Evolutionary conservation across 2,329 filamentous ascomycete genomes (phyloP).

Genomic region (Stagonosporopsis cucurbitacearum): DNA sequence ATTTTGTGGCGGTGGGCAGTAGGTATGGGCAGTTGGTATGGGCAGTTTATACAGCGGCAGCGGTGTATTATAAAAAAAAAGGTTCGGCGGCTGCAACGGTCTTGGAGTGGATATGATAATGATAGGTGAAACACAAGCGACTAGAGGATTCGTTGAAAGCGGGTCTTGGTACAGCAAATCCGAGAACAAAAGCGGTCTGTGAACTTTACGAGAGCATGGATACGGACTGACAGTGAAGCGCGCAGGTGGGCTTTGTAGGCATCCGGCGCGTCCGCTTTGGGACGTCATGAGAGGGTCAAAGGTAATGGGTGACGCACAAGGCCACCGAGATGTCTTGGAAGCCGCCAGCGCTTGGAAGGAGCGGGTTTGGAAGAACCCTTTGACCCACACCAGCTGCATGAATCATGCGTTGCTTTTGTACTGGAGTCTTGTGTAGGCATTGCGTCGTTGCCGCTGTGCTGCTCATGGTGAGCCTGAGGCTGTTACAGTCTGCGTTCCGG

Average conservation of each 20-base stretch:
- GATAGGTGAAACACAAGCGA: slow-evolving; percentile 21
- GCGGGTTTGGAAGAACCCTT: slow-evolving; percentile 7
- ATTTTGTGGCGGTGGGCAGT: not conserved
- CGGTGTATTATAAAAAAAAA: slow-evolving; percentile 1
- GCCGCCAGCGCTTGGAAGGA: slow-evolving; percentile 23
- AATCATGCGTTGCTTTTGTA: slow-evolving; percentile 18
- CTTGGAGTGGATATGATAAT: slow-evolving; percentile 13
- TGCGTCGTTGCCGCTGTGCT: slow-evolving; percentile 8
- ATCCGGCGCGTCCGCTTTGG: slow-evolving; percentile 26
- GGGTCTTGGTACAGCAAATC: slow-evolving; percentile 20
- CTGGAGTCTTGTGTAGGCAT: too few relatives aligned
- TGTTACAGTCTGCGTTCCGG: slow-evolving; percentile 7
- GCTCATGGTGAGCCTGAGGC: slow-evolving; percentile 15
- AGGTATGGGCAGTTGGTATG: slow-evolving; percentile 1
- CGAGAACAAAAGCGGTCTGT: slow-evolving; percentile 18
- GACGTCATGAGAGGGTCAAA: slow-evolving; percentile 25
- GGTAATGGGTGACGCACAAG: slow-evolving; percentile 23
- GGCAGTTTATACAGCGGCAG: not conserved
- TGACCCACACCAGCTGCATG: slow-evolving; percentile 6
- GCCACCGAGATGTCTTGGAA: slow-evolving; percentile 17
- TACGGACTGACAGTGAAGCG: slow-evolving; percentile 23
- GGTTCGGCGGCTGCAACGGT: slow-evolving; percentile 15
- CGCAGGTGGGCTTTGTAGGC: slow-evolving; percentile 29
- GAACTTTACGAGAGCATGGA: slow-evolving; percentile 21
- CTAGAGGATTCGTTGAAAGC: slow-evolving; percentile 18